A percentile compares a stretch with the other conserved stretches of the same genome.
Conservation (phyloP, 345 rosid species). For the Ceriops decandra region DNA sequence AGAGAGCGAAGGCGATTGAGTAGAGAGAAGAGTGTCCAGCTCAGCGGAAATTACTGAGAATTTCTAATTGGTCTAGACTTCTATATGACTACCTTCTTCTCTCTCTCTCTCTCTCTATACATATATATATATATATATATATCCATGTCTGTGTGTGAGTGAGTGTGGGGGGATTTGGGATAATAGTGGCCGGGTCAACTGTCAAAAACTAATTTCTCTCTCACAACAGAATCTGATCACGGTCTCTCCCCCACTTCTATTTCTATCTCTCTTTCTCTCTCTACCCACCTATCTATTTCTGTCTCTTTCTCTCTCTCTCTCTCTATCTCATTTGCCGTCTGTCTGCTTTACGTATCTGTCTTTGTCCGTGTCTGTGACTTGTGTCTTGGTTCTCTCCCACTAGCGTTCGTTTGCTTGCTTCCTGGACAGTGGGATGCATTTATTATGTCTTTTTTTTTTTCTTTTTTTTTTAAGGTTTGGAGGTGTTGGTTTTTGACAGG, state of each 20-base stretch:
- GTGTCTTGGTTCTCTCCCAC: constrained; percentile 24
- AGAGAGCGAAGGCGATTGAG: constrained; percentile 5
- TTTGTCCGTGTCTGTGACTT: constrained; percentile 31
- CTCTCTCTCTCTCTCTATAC: constrained; percentile 14
- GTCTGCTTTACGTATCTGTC: constrained; percentile 44
- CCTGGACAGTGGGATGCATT: too few relatives aligned
- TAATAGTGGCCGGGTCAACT: constrained; percentile 82
- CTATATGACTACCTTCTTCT: constrained; percentile 15
- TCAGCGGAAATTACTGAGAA: constrained; percentile 17
- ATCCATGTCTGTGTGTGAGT: background rate
- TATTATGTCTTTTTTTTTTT: background rate
- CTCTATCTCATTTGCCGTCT: constrained; percentile 18
- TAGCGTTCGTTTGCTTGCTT: constrained; percentile 6
- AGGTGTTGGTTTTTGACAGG: constrained; percentile 44
- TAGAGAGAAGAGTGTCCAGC: constrained; percentile 17
- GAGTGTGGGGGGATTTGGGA: constrained; percentile 28
- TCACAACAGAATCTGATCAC: constrained; percentile 74
- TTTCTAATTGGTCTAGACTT: constrained; percentile 27
- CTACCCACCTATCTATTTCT: too few relatives aligned
- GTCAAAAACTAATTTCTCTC: constrained; percentile 54
- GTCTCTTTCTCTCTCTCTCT: constrained; percentile 16
- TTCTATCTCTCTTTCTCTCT: constrained; percentile 18
- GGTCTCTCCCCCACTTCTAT: constrained; percentile 54
- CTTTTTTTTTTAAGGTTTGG: constrained; percentile 10
- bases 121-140: background rate